phyloP scores from a whole-genome alignment of 164 flowering plant species.

The Vitis amurensis region DNA sequence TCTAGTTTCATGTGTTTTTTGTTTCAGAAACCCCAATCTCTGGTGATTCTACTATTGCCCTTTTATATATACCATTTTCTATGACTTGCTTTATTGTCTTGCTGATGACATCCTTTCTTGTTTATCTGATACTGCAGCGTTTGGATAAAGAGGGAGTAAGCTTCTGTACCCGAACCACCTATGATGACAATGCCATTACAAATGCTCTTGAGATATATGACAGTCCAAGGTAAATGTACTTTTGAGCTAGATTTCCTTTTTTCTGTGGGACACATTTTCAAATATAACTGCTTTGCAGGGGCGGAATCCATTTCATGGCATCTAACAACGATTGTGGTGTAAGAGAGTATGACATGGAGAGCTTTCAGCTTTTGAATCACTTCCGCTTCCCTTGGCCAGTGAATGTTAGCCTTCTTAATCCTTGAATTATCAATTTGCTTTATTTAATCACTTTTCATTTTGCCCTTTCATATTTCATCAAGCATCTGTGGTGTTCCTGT shows the following conservation, averaged over 20 bases:
- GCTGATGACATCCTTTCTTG: background rate
- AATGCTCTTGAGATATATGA: conserved; percentile 74
- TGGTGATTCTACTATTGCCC: too few species aligned
- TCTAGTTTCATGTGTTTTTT: too few species aligned
- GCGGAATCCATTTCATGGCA: conserved; percentile 59
- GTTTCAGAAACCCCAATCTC: too few species aligned
- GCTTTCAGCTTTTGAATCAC: conserved; percentile 61
- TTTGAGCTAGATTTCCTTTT: background rate
- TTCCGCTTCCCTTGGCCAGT: conserved; percentile 72
- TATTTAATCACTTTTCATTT: background rate
- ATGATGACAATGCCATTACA: conserved; percentile 67
- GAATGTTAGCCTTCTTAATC: conserved; percentile 47
- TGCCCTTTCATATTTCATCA: background rate
- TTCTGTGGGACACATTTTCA: too few species aligned
- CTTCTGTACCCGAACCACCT: conserved; percentile 64
- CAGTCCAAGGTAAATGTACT: conserved; percentile 40
- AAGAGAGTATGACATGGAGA: conserved; percentile 67
- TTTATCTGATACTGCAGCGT: conserved; percentile 32
- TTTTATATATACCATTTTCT: too few species aligned
- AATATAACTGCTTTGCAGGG: conserved; percentile 30
- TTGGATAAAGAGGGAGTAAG: conserved; percentile 60
- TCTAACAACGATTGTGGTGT: conserved; percentile 70
- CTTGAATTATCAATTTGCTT: background rate
- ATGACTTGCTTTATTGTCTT: too few species aligned
- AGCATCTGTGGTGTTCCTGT: too few species aligned